These are phyloP conservation scores for Sodiomyces alkalinus DNA, from an alignment of 2,329 filamentous ascomycete species.

Conservation along the genomic window DNA sequence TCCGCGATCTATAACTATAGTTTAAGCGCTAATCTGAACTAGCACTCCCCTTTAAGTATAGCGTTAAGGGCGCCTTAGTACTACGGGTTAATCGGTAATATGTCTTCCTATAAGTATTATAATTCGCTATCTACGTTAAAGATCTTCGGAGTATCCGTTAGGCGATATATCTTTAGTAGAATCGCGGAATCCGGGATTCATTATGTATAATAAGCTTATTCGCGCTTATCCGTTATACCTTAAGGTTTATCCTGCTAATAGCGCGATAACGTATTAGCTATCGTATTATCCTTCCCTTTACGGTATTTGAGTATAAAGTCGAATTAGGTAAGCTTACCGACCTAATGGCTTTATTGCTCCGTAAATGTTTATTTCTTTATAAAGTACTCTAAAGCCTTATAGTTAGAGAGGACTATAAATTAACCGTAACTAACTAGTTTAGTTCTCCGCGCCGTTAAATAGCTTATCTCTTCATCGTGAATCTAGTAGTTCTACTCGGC, in stretches of 20 bases:
- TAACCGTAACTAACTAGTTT: neutral
- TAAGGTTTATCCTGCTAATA: neutral
- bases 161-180: neutral
- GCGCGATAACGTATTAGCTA: neutral
- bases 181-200: neutral
- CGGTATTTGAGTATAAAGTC: neutral
- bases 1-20: neutral
- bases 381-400: constrained; percentile 1
- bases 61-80: neutral
- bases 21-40: neutral
- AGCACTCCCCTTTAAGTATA: neutral
- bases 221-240: neutral
- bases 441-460: neutral
- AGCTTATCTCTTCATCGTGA: neutral
- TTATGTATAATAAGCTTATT: neutral
- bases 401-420: neutral
- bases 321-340: neutral
- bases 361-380: neutral
- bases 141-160: neutral
- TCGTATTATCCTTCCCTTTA: neutral
- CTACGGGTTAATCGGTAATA: neutral
- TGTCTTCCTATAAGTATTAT: neutral
- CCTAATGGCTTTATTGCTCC: neutral
- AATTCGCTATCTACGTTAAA: neutral
- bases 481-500: neutral